These are phyloP conservation scores for Fusarium falciforme DNA, from an alignment of 2,329 filamentous ascomycete species.

Conservation along the genomic window DNA sequence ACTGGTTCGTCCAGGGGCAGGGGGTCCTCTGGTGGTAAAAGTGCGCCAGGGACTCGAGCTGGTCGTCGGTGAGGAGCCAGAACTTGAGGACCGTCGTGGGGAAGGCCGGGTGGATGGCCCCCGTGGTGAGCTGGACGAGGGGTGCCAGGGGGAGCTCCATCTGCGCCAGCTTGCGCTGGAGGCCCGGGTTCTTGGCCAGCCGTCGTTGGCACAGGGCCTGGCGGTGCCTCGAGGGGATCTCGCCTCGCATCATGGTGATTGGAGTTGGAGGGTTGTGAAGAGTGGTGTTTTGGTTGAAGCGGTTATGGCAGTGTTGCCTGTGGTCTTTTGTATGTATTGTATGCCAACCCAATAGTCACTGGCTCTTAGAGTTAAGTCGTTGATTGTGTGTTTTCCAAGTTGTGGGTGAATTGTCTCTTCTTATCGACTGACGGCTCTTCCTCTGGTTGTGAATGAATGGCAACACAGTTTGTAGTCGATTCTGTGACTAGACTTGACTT, in stretches of 20 bases:
- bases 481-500: not conserved
- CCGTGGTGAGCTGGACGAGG: slow-evolving; percentile 72
- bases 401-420: slow-evolving; percentile 26
- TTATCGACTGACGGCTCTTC: slow-evolving; percentile 22
- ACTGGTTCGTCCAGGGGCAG: slow-evolving; percentile 64
- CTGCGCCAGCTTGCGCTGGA: slow-evolving; percentile 71
- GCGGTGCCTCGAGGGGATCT: slow-evolving; percentile 49
- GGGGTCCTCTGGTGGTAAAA: slow-evolving; percentile 80
- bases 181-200: slow-evolving; percentile 59
- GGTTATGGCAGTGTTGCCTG: not conserved
- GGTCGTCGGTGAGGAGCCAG: slow-evolving; percentile 77
- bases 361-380: not conserved
- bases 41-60: slow-evolving; percentile 76
- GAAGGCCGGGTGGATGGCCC: slow-evolving; percentile 72
- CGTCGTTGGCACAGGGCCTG: slow-evolving; percentile 45
- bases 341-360: slow-evolving; percentile 8
- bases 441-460: slow-evolving; percentile 20
- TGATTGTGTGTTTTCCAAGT: slow-evolving; percentile 15
- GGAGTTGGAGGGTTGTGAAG: not conserved
- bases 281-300: not conserved
- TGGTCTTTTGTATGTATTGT: slow-evolving; percentile 10
- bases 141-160: slow-evolving; percentile 75
- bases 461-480: slow-evolving; percentile 19
- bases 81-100: slow-evolving; percentile 75
- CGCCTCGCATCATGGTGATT: slow-evolving; percentile 49